Evolutionary conservation across 2,329 filamentous ascomycete species (phyloP).

Genomic region (Thelonectria blattea): DNA sequence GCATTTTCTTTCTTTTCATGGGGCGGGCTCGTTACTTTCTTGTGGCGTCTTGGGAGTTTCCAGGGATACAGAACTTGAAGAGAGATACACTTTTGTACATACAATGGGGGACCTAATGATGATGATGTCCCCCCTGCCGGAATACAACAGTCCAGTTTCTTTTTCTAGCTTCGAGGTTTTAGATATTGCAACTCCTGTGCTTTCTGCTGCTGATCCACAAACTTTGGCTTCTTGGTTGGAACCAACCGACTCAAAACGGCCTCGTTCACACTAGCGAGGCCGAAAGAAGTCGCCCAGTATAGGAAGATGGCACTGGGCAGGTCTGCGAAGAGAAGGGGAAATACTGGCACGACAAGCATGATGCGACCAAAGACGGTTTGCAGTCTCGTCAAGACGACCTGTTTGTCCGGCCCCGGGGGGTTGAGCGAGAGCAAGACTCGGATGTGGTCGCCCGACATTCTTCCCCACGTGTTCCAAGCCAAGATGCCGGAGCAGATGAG

Average conservation of each 20-base stretch:
- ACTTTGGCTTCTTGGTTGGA: conserved; percentile 22
- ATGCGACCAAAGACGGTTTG: conserved; percentile 39
- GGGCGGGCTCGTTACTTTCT: conserved; percentile 20
- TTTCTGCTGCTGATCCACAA: conserved; percentile 23
- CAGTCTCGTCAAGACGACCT: conserved; percentile 30
- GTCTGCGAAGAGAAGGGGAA: conserved; percentile 44
- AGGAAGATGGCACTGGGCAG: conserved; percentile 50
- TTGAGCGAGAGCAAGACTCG: conserved; percentile 34
- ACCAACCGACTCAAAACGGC: conserved; percentile 36
- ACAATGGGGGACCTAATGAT: conserved; percentile 26
- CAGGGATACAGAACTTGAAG: conserved; percentile 32
- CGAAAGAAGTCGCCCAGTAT: conserved; percentile 48
- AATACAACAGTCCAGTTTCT: conserved; percentile 25
- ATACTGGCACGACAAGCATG: conserved; percentile 42
- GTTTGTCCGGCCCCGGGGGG: conserved; percentile 13
- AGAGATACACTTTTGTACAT: conserved; percentile 31
- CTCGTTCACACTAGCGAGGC: conserved; percentile 44
- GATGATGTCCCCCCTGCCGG: conserved; percentile 7
- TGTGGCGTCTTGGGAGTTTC: conserved; percentile 37
- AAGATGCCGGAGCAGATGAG: conserved; percentile 42
- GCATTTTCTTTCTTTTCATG: conserved; percentile 20
- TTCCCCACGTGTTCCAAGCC: conserved; percentile 39
- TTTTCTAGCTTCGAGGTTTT: conserved; percentile 13
- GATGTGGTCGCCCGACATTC: conserved; percentile 39
- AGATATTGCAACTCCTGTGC: conserved; percentile 32